Evolutionary conservation across 169 alveolate genomes (phyloP), one percentile per base, ranked within the genome.

Genomic region (Eimeria necatrix): DNA sequence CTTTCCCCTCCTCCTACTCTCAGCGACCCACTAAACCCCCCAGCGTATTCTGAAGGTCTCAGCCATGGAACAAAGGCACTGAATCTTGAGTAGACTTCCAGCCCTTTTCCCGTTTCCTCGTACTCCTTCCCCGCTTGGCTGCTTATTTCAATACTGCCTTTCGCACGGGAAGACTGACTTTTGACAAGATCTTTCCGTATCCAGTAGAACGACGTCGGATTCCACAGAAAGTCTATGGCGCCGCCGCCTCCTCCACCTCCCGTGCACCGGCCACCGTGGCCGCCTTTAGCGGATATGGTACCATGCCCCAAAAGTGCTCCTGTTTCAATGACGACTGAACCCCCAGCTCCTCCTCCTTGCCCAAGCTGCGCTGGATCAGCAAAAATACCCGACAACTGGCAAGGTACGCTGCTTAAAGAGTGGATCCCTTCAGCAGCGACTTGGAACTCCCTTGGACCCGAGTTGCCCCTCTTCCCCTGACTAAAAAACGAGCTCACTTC

Each of bases 161-260:
- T 81, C 68, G 46, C 20, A 6, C 7, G 68, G 41, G 0, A 46
- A 8, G 74, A 59, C 76, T 49, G 52, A 51, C 24, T 10, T 24
- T 32, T 71, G 61, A 12, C 20, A 76, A 24, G 7, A 4, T 51
- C 56, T 14, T 8, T 18, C 48, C 93, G 59, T 12, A 16, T 10
- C 94, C 53, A 74, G 60, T 41, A 49, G 85, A 52, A 26, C 76
- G 20, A 32, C 2, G 93, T n/a, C 64, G 81, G 22, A 4, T 32
- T 53, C 95, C 95, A 93, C 4, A 52, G 56, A 12, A 93, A 78
- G 53, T 52, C 83, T 6, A 83, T 84, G 20, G 89, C 93, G 4
- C 95, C 95, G 2, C 95, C 95, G 68, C 93, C 93, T 16, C 95
- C 95, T 3, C 95, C 95, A 20, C 93, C 95, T 48, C 95, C 95